Base-by-base conservation (phyloP, 441 rosid genomes). In the Adansonia madagascariensis region DNA sequence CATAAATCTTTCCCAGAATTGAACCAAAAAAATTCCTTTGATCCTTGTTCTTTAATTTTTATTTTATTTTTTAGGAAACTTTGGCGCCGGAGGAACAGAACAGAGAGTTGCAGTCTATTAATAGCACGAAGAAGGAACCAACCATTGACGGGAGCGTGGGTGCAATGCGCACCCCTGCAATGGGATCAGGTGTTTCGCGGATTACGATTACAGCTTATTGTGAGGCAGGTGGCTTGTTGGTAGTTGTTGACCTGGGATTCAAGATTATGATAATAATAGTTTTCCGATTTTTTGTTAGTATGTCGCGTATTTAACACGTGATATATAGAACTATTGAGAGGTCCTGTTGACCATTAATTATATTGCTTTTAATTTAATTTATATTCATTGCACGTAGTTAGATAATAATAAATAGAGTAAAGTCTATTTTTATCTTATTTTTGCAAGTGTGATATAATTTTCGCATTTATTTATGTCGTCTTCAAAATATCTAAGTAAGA, bases 61-160 rank as follows among this genome's bases (percentile, higher is more conserved):
- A 1, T 67, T 18, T 43, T 67, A 31, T 31, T 67, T 20, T 20
- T 49, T 4, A 61, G 46, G 66, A 18, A 52, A 60, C 24, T 44
- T 80, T 76, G 82, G 77, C 82, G 82, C 82, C 82, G 53, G 62
- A 67, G 66, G 46, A 52, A 74, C 81, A 2, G 35, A 31, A 31
- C 35, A 31, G 0, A 31, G 35, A 31, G 35, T 31, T 31, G 35
- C 35, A 31, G 35, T 31, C 35, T 31, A 31, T 31, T 31, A 31
- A 31, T 31, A 31, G 35, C 35, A 31, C 35, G 35, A 31, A 31
- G 35, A 31, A 31, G 35, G 35, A 31, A 0, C 35, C 35, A 31
- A 60, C 35, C 35, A 0, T 31, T 3, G 35, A 31, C 35, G 35
- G 35, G 4, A 4, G 15, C 14, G 41, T 7, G 49, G 65, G 65